Evolutionary conservation across 768 basidiomycete genomes (phyloP), one percentile per base, ranked within the genome.

Genomic region (Naematelia aurantialba): DNA sequence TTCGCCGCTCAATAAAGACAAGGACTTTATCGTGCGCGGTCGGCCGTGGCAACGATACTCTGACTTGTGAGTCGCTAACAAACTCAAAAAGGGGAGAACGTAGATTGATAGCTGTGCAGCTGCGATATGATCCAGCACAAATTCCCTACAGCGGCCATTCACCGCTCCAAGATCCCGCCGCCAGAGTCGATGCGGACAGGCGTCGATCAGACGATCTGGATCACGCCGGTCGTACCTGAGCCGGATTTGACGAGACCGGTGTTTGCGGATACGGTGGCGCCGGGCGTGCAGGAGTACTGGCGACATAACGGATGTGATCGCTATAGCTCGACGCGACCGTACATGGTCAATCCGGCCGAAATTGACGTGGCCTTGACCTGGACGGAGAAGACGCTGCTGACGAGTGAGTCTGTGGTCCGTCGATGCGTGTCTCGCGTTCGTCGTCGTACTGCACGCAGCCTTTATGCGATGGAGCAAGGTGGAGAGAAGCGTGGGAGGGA

Each of bases 1-100:
- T 79, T 91, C 91, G 0, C 83, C 89, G 17, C 84, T 94, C 42
- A 63, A 67, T 27, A 83, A 87, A 56, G 85, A 88, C 67, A 94
- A 93, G 75, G 89, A 91, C 58, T 97, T 92, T 79, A 86, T 94
- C 60, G 90, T 92, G 75, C 89, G 94, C 46, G 94, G 92, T 1
- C 89, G 86, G 70, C 91, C 91, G 70, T 91, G 89, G 91, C 93
- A 98, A 79, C 92, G 89, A 69, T 91, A 68, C 46, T 61, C 64
- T 12, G 74, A 69, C 21, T 72, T 74, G 70, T 74, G 19, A 63
- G 65, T 56, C 24, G 19, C 27, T 5, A 84, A 14, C n/a, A 22
- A n/a, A n/a, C 21, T 30, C 29, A 87, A 4, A 30, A 14, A 50
- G 14, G 1, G 8, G 46, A 56, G 34, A 39, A 17, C 34, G 8